Evolutionary conservation across 805 yeast genomes (phyloP), one percentile per base, ranked within the genome.

Genomic region (Lipomyces orientalis): DNA sequence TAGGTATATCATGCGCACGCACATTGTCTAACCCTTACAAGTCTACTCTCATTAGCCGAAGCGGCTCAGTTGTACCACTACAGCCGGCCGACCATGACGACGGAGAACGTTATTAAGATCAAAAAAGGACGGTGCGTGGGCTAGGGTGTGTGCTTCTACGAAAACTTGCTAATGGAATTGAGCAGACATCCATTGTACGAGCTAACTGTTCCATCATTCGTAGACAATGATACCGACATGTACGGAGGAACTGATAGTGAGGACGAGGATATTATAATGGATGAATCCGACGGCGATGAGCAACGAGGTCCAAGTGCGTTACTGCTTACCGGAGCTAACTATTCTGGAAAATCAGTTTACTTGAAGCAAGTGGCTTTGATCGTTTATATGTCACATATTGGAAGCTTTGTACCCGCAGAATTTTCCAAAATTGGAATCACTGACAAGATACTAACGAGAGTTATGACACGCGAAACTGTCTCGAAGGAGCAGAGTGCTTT

Each of bases 331-430:
- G 88, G 89, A 37, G 81, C 86, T 0, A 83, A 83, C 69, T 79
- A 79, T 37, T 82, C 86, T 2, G 88, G 89, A 0, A 86, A 86
- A 69, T 83, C 87, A 0, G 85, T 86, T 0, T 81, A 80, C 64
- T 73, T 86, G 22, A 73, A 82, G 1, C 87, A 84, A 64, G 76
- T 81, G 61, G 88, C 87, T 0, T 69, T 85, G 39, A 80, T 83
- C 5, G 83, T 84, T 0, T 81, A 79, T 60, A 69, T 86, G 57
- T 82, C 88, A 0, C 89, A 86, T 61, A 78, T 85, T 49, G 88
- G 89, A 0, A 83, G 85, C 35, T 85, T 75, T 73, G 85, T 86
- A 1, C 89, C 89, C 2, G 87, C 87, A 0, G 71, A 74, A 1
- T 73, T 69, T 14, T 87, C 87, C 1, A 77, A 69, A 31, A 73